phyloP scores from a whole-genome alignment of 257 asterid genomes.

The Capsicum baccatum region DNA sequence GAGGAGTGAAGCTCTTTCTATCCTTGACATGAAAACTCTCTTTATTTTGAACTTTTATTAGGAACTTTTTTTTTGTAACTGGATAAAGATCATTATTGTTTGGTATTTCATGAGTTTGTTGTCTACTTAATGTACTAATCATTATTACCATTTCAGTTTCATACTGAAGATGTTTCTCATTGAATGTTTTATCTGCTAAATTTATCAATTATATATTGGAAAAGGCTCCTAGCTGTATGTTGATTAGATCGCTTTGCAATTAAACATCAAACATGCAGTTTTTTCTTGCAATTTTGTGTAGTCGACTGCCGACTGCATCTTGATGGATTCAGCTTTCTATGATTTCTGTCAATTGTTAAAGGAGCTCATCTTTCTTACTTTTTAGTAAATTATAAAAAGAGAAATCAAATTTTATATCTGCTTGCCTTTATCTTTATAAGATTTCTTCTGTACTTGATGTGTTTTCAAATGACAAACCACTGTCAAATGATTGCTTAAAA shows the following conservation, averaged over 20 bases:
- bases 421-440: not conserved
- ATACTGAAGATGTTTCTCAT: slow-evolving; percentile 13
- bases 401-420: not conserved
- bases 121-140: slow-evolving; percentile 2
- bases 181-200: not conserved
- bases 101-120: slow-evolving; percentile 4
- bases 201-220: not conserved
- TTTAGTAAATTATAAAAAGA: slow-evolving; percentile 17
- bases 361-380: not conserved
- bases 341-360: not conserved
- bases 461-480: slow-evolving; percentile 2
- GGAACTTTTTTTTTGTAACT: not conserved
- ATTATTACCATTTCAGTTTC: not conserved
- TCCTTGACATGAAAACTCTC: not conserved
- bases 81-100: not conserved
- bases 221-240: not conserved
- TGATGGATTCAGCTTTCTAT: slow-evolving; percentile 2
- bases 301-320: not conserved
- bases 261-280: not conserved
- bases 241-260: slow-evolving; percentile 5
- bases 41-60: slow-evolving; percentile 10
- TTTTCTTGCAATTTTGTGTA: slow-evolving; percentile 3
- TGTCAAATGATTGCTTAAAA: not conserved
- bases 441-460: slow-evolving; percentile 5
- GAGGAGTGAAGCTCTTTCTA: slow-evolving; percentile 1